Base-by-base conservation (phyloP, 129 eudicot species). In the Escallonia herrerae region DNA sequence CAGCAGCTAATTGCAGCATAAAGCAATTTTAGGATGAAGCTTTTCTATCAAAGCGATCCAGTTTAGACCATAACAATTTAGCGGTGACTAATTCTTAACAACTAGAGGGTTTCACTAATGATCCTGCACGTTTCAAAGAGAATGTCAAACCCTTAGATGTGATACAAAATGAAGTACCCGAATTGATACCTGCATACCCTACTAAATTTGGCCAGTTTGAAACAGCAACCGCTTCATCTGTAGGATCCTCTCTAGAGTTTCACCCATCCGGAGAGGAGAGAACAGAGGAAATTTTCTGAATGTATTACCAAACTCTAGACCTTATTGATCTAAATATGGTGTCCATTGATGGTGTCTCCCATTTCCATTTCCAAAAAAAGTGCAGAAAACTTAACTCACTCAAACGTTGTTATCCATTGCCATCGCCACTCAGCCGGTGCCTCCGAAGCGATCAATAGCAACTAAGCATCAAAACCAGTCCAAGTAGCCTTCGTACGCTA, bases 371-470 rank as follows among this genome's bases (percentile, higher is more conserved):
- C 41, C 59, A 5, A 3, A 4, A 6, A 7, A 51, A 65, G 2
- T 9, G 51, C 50, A 66, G 45, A 51, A 39, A 22, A 22, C 33
- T 22, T 22, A 22, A 22, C 33, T n/a, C n/a, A n/a, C n/a, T 47
- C 3, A n/a, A 46, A 63, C 13, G 38, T 48, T 63, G 11, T 37
- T 9, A 5, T 15, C 12, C 15, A 51, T 51, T 51, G 56, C 1
- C 15, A 22, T 2, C 14, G 11, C 0, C 56, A 5, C 56, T 51
- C 4, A 0, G 56, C 11, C 3, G 3, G 14, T 10, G 11, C 22
- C 43, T 22, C 37, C 33, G 0, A 47, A 63, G 56, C 37, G 68
- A 63, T 55, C 56, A 63, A 63, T 44, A 5, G 50, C 68, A 63
- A 47, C 33, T 47, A 63, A 15, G 12, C 56, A 63, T 46, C 56